A percentile compares a stretch with the other conserved stretches of the same genome.
Evolutionary conservation across 2,329 filamentous ascomycete genomes (phyloP).

Genomic region (Pseudogymnoascus sp.): DNA sequence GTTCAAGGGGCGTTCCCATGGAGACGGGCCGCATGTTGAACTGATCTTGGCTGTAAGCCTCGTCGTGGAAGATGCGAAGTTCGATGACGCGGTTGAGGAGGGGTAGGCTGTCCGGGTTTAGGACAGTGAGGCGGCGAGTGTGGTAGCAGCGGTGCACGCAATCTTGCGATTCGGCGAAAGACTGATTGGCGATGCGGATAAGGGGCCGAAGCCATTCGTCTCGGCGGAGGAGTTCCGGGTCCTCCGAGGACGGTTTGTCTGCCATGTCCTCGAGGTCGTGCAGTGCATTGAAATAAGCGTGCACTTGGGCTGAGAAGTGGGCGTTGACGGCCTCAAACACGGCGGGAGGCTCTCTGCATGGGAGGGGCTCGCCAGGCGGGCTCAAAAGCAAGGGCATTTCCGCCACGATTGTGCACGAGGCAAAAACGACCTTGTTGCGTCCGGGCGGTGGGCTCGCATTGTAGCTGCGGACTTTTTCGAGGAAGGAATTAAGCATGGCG

Average conservation of each 20-base stretch:
- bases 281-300: conserved; percentile 17
- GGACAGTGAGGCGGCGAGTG: neutral
- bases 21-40: conserved; percentile 10
- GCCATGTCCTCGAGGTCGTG: conserved; percentile 16
- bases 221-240: conserved; percentile 11
- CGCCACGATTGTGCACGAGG: neutral
- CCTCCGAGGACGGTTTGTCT: conserved; percentile 12
- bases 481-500: conserved; percentile 3
- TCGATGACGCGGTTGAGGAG: neutral
- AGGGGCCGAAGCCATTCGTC: conserved; percentile 13
- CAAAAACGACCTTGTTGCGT: neutral
- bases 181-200: neutral
- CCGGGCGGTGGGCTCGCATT: neutral
- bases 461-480: neutral
- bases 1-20: conserved; percentile 15
- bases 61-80: neutral
- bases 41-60: neutral
- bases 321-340: conserved; percentile 17
- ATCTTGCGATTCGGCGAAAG: neutral
- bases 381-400: conserved; percentile 4
- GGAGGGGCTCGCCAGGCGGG: neutral
- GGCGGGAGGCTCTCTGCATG: conserved; percentile 16
- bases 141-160: neutral
- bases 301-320: conserved; percentile 18
- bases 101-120: neutral